A percentile compares a stretch with the other conserved stretches of the same genome.
These are phyloP conservation scores for Trametes coccinea DNA, from an alignment of 768 basidiomycete species.

Conservation along the genomic window DNA sequence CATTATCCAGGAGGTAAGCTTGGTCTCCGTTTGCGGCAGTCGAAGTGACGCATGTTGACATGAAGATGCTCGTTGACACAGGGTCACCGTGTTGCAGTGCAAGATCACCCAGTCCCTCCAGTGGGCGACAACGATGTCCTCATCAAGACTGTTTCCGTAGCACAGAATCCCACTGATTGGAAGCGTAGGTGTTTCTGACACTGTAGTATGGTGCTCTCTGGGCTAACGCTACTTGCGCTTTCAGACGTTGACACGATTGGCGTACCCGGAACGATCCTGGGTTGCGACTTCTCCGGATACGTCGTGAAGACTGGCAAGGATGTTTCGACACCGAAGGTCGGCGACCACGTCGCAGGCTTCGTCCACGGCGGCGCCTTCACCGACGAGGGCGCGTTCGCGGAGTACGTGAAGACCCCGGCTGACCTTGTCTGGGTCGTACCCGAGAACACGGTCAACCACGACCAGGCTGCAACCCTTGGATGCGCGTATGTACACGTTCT, in stretches of 20 bases:
- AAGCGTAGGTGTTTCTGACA: constrained; percentile 9
- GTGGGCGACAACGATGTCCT: constrained; percentile 23
- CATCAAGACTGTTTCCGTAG: constrained; percentile 19
- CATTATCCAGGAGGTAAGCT: constrained; percentile 20
- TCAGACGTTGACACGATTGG: constrained; percentile 15
- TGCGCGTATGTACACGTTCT: constrained; percentile 20
- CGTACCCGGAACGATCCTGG: constrained; percentile 21
- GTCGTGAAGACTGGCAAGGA: constrained; percentile 26
- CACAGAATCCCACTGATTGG: constrained; percentile 26
- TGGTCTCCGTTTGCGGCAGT: neutral
- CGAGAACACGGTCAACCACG: constrained; percentile 16
- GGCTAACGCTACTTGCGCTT: neutral
- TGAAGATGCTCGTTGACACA: neutral
- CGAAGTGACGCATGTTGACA: neutral
- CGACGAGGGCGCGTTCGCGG: constrained; percentile 29
- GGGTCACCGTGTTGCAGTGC: constrained; percentile 14
- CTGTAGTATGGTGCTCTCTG: too few species aligned
- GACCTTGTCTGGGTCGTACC: constrained; percentile 25
- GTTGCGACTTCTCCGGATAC: constrained; percentile 31
- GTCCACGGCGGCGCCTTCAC: constrained; percentile 27
- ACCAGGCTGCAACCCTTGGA: constrained; percentile 24
- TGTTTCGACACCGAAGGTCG: constrained; percentile 23
- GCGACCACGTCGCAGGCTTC: constrained; percentile 32
- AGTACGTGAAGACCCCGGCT: constrained; percentile 29
- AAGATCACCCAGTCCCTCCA: constrained; percentile 21